phyloP scores from a whole-genome alignment of 345 rosid species.

The Lepidium didymum region DNA sequence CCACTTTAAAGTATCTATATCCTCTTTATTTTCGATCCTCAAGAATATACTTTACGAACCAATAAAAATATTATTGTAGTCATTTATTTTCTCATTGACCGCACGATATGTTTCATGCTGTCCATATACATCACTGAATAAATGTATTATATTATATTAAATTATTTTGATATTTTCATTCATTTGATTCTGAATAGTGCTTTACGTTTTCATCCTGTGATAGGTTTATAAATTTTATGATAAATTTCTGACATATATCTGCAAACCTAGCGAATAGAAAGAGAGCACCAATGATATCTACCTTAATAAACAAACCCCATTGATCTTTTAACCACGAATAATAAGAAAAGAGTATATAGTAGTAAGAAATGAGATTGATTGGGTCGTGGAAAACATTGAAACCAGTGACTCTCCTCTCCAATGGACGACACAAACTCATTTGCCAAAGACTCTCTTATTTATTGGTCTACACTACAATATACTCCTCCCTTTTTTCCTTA shows the following conservation, averaged over 20 bases:
- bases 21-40: conserved; percentile 6
- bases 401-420: conserved; percentile 14
- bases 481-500: too few species aligned
- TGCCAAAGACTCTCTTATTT: background rate
- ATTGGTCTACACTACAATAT: conserved; percentile 1
- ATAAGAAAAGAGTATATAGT: background rate
- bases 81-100: conserved; percentile 6
- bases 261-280: background rate
- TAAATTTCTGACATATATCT: background rate
- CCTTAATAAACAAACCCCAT: background rate
- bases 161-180: background rate
- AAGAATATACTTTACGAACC: conserved; percentile 17
- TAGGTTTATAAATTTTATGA: background rate
- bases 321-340: background rate
- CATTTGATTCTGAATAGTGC: background rate
- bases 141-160: background rate
- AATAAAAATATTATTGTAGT: background rate
- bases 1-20: conserved; percentile 7
- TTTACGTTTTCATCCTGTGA: background rate
- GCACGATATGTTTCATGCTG: background rate
- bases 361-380: background rate
- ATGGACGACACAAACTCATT: conserved; percentile 2
- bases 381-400: conserved; percentile 14
- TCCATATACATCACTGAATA: background rate
- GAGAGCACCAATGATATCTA: background rate